These are phyloP conservation scores for Aureobasidium musti DNA, from an alignment of 2,329 filamentous ascomycete genomes.

Conservation along the genomic window DNA sequence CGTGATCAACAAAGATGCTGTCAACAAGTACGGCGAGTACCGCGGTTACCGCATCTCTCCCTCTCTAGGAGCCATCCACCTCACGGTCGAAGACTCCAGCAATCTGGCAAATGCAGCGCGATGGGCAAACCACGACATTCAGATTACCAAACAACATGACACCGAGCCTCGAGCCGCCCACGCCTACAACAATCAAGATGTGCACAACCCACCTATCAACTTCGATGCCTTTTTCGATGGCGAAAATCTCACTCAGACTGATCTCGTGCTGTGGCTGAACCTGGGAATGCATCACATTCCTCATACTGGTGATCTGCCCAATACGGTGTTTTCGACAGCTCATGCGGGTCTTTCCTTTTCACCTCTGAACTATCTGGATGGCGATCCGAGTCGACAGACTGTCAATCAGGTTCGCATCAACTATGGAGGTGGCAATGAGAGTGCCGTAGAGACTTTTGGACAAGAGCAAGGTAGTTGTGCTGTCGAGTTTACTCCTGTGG, in stretches of 20 bases:
- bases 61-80: conserved; percentile 34
- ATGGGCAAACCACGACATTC: conserved; percentile 45
- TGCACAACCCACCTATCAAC: conserved; percentile 48
- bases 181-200: conserved; percentile 43
- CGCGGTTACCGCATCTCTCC: conserved; percentile 56
- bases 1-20: conserved; percentile 55
- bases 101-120: conserved; percentile 39
- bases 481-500: conserved; percentile 36
- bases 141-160: conserved; percentile 51
- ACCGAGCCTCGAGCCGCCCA: conserved; percentile 46
- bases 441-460: conserved; percentile 41
- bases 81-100: conserved; percentile 37
- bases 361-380: conserved; percentile 50
- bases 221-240: conserved; percentile 50
- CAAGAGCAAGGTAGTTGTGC: conserved; percentile 39
- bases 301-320: conserved; percentile 56
- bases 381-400: conserved; percentile 46
- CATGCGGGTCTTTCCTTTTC: conserved; percentile 50
- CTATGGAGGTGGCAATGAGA: conserved; percentile 40
- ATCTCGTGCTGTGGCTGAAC: conserved; percentile 57
- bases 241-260: conserved; percentile 49
- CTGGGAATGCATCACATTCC: conserved; percentile 62
- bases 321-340: conserved; percentile 55
- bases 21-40: conserved; percentile 55
- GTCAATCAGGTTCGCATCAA: conserved; percentile 48